Evolutionary conservation across 257 asterid species (phyloP), one percentile per base, ranked within the genome.

Genomic region (Penstemon barbatus): DNA sequence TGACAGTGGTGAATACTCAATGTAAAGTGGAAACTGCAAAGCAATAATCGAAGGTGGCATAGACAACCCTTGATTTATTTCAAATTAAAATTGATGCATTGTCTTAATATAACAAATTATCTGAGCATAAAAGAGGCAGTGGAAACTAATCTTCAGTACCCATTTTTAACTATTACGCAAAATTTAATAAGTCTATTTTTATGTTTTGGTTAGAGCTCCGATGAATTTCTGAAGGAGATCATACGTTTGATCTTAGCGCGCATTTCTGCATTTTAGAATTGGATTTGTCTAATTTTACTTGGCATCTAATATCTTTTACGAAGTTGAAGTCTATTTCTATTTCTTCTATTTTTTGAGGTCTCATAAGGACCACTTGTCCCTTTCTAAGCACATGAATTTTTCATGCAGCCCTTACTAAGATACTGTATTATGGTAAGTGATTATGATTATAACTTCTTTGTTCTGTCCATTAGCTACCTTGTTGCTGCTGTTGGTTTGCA

Each of bases 401-500:
- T 40, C 36, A 42, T 66, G 53, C 43, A 37, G 50, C 52, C 8
- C 9, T 52, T 50, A 10, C 19, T 53, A 18, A 13, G 65, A 15
- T 48, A 18, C 4, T 61, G 59, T 39, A 56, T 37, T 58, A 0
- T 7, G 56, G 25, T 12, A 75, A 76, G 63, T 52, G 66, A 56
- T 57, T 71, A 4, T 81, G 38, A 59, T 63, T 68, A 54, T 57
- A 62, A 61, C 11, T 59, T 68, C 8, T 55, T 37, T 72, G 49
- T n/a, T n/a, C 15, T 60, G 50, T 60, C 59, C 46, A 54, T 75
- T 68, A 91, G 96, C 74, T 87, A 87, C 76, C 96, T 91, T 48
- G 96, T 91, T 63, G 95, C 89, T 74, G 96, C 94, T 65, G 94
- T 86, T 65, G 84, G 90, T 61, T 80, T 91, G 82, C 98, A 91